Percentiles rank a stretch among this genome's conserved stretches.
These are phyloP conservation scores for Sideroxylon spinosum DNA, from an alignment of 179 eudicot genomes.

Conservation along the genomic window DNA sequence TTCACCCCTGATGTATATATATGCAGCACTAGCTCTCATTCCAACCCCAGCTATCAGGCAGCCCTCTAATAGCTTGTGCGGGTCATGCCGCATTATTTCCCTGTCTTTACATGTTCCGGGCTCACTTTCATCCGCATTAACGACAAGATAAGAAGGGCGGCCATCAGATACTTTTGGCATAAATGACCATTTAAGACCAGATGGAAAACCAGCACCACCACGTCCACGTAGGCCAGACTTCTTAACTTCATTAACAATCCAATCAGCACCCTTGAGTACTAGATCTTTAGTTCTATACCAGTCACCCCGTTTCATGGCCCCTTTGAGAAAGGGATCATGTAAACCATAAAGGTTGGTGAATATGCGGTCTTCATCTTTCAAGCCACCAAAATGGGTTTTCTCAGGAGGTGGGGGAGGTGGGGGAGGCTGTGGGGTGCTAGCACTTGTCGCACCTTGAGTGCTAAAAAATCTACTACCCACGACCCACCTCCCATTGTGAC, in stretches of 20 bases:
- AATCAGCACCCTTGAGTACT: constrained; percentile 84
- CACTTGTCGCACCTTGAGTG: constrained; percentile 81
- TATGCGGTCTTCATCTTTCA: constrained; percentile 94
- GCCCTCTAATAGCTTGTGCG: constrained; percentile 88
- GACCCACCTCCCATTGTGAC: constrained; percentile 30
- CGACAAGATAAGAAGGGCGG: constrained; percentile 94
- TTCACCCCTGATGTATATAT: constrained; percentile 93
- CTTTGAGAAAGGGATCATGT: constrained; percentile 91
- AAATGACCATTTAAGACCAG: constrained; percentile 98
- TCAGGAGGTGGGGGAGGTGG: constrained; percentile 98
- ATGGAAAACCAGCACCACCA: constrained; percentile 99
- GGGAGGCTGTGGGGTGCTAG: constrained; percentile 76
- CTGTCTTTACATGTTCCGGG: constrained; percentile 98
- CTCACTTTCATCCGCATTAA: constrained; percentile 98
- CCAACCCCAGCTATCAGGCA: constrained; percentile 92
- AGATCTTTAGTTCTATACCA: constrained; percentile 94
- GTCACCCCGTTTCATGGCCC: constrained; percentile 95
- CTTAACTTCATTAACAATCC: constrained; percentile 94
- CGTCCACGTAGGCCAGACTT: constrained; percentile 97
- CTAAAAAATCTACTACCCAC: constrained; percentile 55
- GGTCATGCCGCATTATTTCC: constrained; percentile 96
- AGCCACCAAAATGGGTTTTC: constrained; percentile 93
- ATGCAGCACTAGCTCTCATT: constrained; percentile 90
- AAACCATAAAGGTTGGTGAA: constrained; percentile 87
- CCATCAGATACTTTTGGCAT: constrained; percentile 98